These are phyloP conservation scores for Fusarium sp. DNA, from an alignment of 2,329 filamentous ascomycete genomes.

Conservation along the genomic window DNA sequence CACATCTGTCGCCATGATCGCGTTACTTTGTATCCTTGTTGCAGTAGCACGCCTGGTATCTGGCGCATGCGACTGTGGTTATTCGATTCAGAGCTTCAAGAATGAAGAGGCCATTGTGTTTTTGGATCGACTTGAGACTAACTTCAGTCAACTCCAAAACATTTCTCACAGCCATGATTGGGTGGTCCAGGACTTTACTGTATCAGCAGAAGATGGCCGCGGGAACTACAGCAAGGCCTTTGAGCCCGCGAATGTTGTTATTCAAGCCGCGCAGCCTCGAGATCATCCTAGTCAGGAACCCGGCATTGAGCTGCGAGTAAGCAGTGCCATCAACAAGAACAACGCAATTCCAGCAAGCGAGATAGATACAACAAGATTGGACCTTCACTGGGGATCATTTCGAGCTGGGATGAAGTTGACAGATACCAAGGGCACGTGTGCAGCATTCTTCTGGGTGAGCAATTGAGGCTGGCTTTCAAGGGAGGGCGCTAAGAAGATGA, in stretches of 20 bases:
- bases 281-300: constrained; percentile 55
- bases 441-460: constrained; percentile 82
- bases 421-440: constrained; percentile 73
- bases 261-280: constrained; percentile 47
- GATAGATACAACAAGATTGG: constrained; percentile 69
- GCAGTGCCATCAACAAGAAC: constrained; percentile 58
- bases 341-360: constrained; percentile 71
- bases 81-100: constrained; percentile 64
- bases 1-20: constrained; percentile 20
- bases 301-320: constrained; percentile 70
- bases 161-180: constrained; percentile 69
- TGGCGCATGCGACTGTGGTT: constrained; percentile 78
- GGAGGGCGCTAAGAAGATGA: not conserved
- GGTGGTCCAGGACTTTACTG: constrained; percentile 75
- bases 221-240: constrained; percentile 77
- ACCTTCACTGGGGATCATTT: constrained; percentile 78
- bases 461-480: not conserved
- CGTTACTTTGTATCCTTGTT: constrained; percentile 2
- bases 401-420: constrained; percentile 75
- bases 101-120: constrained; percentile 64
- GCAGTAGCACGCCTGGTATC: constrained; percentile 31
- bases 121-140: constrained; percentile 77
- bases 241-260: constrained; percentile 66
- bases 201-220: constrained; percentile 66
- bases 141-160: constrained; percentile 71